Base-by-base conservation (phyloP, 1,139 yeast genomes). In the Lodderomyces metapsilosis region DNA sequence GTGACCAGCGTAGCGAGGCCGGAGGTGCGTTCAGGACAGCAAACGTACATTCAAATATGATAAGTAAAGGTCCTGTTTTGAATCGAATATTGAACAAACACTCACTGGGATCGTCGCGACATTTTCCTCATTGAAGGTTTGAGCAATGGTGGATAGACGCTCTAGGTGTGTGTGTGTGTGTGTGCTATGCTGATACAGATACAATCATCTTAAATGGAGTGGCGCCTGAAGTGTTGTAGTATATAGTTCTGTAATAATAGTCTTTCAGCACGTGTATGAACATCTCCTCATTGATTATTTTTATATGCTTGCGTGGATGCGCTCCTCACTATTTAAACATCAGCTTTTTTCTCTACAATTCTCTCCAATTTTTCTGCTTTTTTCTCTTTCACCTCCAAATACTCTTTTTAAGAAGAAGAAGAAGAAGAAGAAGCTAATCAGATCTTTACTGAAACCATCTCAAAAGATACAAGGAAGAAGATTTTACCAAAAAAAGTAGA, bases 61-160 rank as follows among this genome's bases (percentile, higher is more conserved):
- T 41, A 11, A 36, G 37, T n/a, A 47, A 43, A 35, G 39, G 32
- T n/a, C 46, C 50, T 3, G 38, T 44, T 7, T 40, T 46, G 28
- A 47, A 37, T 24, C 34, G 45, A 20, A 35, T 43, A 20, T 35
- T 41, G n/a, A 37, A 39, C 24, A 40, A 42, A 20, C 35, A 20
- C n/a, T 25, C 39, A 13, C 23, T 20, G 18, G 23, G 23, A 28
- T 18, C 39, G 2, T 36, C 39, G 3, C 20, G 30, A n/a, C 32
- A 25, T 36, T 36, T 36, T 18, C 24, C 12, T 16, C 33, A 30
- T 13, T 36, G 13, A 33, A 13, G 22, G 8, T n/a, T 10, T n/a
- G n/a, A n/a, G n/a, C n/a, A n/a, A n/a, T 21, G 25, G 5, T 15
- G 11, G 5, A 8, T 28, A 15, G 32, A 13, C 18, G 4, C 5